phyloP scores from a whole-genome alignment of 1,284 basidiomycete genomes.

The Schizophyllum commune region DNA sequence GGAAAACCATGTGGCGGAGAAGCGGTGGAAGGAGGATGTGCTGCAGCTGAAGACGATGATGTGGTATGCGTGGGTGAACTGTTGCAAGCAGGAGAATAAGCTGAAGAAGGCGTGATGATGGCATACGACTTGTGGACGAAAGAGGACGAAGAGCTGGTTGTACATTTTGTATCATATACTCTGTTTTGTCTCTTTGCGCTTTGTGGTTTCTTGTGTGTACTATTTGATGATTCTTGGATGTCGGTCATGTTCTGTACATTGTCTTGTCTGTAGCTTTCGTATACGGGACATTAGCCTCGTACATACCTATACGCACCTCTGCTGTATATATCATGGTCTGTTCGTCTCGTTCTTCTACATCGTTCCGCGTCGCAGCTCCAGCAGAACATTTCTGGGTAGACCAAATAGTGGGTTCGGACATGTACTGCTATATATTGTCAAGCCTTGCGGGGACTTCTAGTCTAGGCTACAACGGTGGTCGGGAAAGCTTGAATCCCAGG shows the following conservation, averaged over 20 bases:
- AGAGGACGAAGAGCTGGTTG: too few species aligned
- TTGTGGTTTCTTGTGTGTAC: not conserved
- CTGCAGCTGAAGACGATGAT: slow-evolving; percentile 87
- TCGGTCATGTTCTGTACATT: not conserved
- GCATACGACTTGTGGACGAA: not conserved
- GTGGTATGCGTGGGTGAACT: slow-evolving; percentile 87
- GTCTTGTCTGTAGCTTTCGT: not conserved
- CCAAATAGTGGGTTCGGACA: not conserved
- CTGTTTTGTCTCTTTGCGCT: too few species aligned
- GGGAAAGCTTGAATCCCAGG: too few species aligned
- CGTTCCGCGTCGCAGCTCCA: not conserved
- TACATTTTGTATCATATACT: too few species aligned
- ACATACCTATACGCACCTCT: too few species aligned
- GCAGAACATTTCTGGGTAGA: not conserved
- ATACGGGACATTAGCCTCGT: not conserved
- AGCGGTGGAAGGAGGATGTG: slow-evolving; percentile 92
- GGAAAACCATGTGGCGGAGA: slow-evolving; percentile 59
- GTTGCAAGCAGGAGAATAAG: slow-evolving; percentile 29
- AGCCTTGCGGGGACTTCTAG: too few species aligned
- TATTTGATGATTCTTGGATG: not conserved
- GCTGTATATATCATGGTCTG: not conserved
- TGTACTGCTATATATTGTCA: too few species aligned
- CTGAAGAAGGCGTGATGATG: not conserved
- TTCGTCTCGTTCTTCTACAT: not conserved
- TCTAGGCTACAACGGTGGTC: too few species aligned